Base-by-base conservation (phyloP, 2,329 filamentous ascomycete species). In the Sporothrix protearum region DNA sequence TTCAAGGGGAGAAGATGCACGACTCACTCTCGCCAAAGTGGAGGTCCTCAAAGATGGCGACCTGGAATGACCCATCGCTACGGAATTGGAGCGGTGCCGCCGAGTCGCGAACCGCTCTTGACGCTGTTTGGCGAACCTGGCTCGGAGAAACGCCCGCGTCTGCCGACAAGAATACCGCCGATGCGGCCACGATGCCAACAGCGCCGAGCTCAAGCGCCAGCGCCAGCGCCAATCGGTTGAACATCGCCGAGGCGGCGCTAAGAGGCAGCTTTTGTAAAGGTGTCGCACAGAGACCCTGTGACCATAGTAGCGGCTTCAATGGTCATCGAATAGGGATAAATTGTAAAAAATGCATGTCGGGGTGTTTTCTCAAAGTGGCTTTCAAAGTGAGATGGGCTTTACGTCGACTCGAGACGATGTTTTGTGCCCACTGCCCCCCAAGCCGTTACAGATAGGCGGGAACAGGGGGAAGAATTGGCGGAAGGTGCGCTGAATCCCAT, bases 11-110 rank as follows among this genome's bases (percentile, higher is more conserved):
- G 10, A 28, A 22, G 33, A 3, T 22, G 16, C n/a, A 14, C 16
- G 2, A 77, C 80, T 75, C 79, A 87, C 87, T 85, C 79, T 93
- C 91, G 10, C 90, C 91, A 77, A 91, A 91, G 77, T 93, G 91
- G 8, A 93, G 79, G 75, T 93, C 91, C 36, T 87, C 85, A 73
- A 93, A 91, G 14, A 93, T 84, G 1, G 87, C 81, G 42, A 87
- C 80, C 68, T 85, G 83, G 74, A 87, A 87, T 0, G 80, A 83
- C 6, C 83, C 84, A 59, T 85, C 81, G 0, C 75, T 25, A 9
- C 77, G 78, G 74, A 87, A 85, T 71, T 70, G 72, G n/a, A 76
- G 71, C 39, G 73, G 67, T 9, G 86, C 42, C 25, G 69, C 25
- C 22, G 53, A 39, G 22, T 66, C 63, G 7, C 63, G 42, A 30